phyloP scores from a whole-genome alignment of 202 grass and related monocot species.

The Panicum hallii region DNA sequence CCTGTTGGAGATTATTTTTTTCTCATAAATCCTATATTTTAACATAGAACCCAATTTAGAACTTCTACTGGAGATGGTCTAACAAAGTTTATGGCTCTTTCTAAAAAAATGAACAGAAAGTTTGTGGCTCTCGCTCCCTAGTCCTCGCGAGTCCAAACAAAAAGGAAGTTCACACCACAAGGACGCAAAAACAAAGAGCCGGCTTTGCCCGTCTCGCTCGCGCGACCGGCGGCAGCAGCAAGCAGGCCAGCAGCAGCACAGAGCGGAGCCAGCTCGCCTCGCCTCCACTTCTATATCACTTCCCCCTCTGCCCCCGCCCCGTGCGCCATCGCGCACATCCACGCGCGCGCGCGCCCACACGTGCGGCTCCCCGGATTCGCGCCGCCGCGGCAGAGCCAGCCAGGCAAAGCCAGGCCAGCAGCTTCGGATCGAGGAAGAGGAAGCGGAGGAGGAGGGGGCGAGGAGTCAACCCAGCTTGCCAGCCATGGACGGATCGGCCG shows the following conservation, averaged over 20 bases:
- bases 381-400: constrained; percentile 51
- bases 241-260: not conserved
- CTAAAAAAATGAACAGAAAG: not conserved
- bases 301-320: constrained; percentile 11
- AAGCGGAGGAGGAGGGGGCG: not conserved
- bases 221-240: constrained; percentile 7
- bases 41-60: too few relatives aligned
- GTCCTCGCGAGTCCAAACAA: constrained; percentile 29
- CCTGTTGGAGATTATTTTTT: too few relatives aligned
- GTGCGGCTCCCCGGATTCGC: constrained; percentile 67
- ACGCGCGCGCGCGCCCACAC: constrained; percentile 50
- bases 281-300: constrained; percentile 37
- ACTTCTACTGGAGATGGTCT: too few relatives aligned
- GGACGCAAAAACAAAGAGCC: not conserved
- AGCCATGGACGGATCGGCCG: constrained; percentile 63
- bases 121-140: not conserved
- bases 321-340: constrained; percentile 38
- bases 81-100: not conserved
- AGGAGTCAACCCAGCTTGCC: constrained; percentile 45
- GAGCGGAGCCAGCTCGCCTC: constrained; percentile 37
- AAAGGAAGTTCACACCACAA: not conserved
- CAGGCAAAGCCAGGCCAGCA: not conserved
- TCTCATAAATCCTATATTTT: too few relatives aligned
- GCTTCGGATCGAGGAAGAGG: constrained; percentile 35
- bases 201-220: not conserved